phyloP scores from a whole-genome alignment of 805 yeast genomes.

The Saccharomycopsis babjevae region DNA sequence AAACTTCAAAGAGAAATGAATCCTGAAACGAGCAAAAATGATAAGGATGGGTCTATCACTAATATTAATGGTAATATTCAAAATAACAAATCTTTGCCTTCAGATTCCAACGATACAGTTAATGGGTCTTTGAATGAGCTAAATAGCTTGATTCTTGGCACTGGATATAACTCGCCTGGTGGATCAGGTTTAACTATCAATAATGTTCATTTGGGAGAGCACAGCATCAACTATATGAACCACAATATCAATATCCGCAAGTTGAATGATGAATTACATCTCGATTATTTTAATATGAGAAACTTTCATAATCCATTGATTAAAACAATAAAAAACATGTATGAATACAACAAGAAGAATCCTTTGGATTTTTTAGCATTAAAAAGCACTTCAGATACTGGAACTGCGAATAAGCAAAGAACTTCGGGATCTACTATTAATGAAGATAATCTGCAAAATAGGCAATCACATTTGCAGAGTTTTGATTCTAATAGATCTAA shows the following conservation, averaged over 20 bases:
- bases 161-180: background rate
- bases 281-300: conserved; percentile 13
- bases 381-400: background rate
- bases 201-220: background rate
- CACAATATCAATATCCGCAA: conserved; percentile 9
- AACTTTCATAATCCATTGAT: conserved; percentile 15
- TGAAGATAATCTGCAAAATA: background rate
- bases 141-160: background rate
- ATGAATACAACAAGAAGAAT: conserved; percentile 5
- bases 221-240: background rate
- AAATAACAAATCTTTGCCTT: background rate
- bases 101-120: background rate
- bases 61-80: background rate
- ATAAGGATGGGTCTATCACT: background rate
- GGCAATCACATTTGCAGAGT: conserved; percentile 8
- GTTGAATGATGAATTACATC: conserved; percentile 15
- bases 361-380: background rate
- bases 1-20: conserved; percentile 9
- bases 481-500: conserved; percentile 1
- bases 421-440: background rate
- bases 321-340: conserved; percentile 6
- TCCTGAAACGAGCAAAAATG: background rate
- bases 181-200: conserved; percentile 1
- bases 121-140: background rate
- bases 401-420: background rate